Evolutionary conservation across 768 basidiomycete species (phyloP), one percentile per base, ranked within the genome.

Genomic region (Suillus subaureus): DNA sequence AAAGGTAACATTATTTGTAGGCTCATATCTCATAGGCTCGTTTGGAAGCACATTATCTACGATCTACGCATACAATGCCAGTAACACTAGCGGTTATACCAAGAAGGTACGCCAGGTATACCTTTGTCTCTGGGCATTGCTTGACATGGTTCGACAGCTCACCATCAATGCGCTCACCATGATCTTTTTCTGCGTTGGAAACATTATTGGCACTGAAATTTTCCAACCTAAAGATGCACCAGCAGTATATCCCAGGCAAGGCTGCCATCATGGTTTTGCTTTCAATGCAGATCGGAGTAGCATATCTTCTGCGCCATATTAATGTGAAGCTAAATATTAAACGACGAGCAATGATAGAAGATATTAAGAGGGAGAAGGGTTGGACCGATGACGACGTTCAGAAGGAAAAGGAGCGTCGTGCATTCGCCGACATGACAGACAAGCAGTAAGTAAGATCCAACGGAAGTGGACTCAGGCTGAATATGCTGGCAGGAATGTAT

Each of bases 161-260:
- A 73, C 66, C 35, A 64, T 73, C 61, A 73, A 73, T 13, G 69
- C 69, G 5, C 12, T 70, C 64, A 68, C 68, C 11, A 43, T 72
- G 21, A 64, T 62, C 16, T 66, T 69, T 33, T 71, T 70, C 62
- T 64, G 60, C 35, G 47, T 72, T 8, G 67, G 72, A 1, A 76
- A 74, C 60, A 63, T 73, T 55, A 45, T 71, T 31, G 77, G 73
- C 4, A 69, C 70, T 9, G 65, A 68, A 61, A 72, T 76, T 28
- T 72, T 77, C 51, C 71, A 69, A 1, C 69, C 72, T 6, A 61
- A 72, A 12, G 72, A 72, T 52, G 71, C 72, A 6, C 72, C 72
- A 0, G 62, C 60, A 9, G n/a, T 79, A 79, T 64, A 70, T 74
- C 12, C 78, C 77, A 2, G 77, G 79, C 57, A 79, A 80, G 67